Conservation (phyloP, 768 basidiomycete species). For the Strobilomyces confusus region DNA sequence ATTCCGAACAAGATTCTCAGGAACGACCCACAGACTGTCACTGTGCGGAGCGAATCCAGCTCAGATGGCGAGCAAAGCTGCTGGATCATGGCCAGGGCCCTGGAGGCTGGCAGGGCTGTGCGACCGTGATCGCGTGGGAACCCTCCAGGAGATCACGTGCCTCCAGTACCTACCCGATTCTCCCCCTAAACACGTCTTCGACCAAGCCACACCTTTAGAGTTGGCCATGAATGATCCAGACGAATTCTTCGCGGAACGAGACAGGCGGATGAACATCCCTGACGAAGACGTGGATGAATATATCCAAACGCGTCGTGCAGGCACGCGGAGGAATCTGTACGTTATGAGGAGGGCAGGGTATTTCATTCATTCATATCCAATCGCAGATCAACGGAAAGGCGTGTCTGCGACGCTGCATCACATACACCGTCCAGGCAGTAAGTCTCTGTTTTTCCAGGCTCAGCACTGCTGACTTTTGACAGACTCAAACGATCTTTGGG, state of each 20-base stretch:
- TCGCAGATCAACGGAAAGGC: constrained; percentile 3
- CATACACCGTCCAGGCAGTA: constrained; percentile 4
- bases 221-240: constrained; percentile 34
- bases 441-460: neutral
- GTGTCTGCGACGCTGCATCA: neutral
- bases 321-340: constrained; percentile 15
- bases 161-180: neutral
- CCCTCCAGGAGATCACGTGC: too few relatives aligned
- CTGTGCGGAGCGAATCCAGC: too few relatives aligned
- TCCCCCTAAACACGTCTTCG: neutral
- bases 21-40: constrained; percentile 2
- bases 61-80: too few relatives aligned
- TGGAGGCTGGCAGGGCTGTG: too few relatives aligned
- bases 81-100: too few relatives aligned
- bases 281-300: constrained; percentile 52
- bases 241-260: constrained; percentile 52
- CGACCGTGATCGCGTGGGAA: too few relatives aligned
- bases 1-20: constrained; percentile 16
- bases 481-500: constrained; percentile 8
- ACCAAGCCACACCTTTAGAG: neutral
- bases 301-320: constrained; percentile 30
- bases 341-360: neutral
- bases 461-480: neutral
- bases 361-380: constrained; percentile 5
- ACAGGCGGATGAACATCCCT: constrained; percentile 48